Evolutionary conservation across 2,329 filamentous ascomycete genomes (phyloP), one percentile per base, ranked within the genome.

Genomic region (Alternaria sp.): DNA sequence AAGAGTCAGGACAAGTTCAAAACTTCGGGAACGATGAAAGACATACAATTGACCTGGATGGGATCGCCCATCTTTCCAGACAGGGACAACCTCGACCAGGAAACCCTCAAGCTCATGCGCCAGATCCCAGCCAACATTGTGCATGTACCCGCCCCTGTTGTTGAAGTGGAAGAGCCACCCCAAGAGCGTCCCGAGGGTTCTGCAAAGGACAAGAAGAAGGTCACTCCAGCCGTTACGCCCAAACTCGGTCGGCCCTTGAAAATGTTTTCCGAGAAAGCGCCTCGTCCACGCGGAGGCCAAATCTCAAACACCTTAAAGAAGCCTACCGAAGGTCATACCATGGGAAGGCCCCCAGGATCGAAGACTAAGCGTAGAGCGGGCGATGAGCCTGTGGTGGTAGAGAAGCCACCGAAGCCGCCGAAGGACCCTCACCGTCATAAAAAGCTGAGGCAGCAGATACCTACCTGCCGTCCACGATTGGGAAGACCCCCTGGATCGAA

Each of bases 21-120:
- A 19, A 70, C 66, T 47, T 32, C 67, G 4, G 75, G 73, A 7
- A 74, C 71, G 2, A 68, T 62, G 17, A 76, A 73, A 49, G 78
- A 80, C 49, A 74, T 80, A 11, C 75, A 76, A 28, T 59, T 80
- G 46, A 80, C 77, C 13, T 80, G 77, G 78, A 72, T 79, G 70
- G 78, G 78, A 2, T 70, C 69, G 8, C 77, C 77, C 0, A 77
- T 79, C 8, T 79, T 75, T 17, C 67, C 76, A 0, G 70, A 73
- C n/a, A 59, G 72, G n/a, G 57, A 70, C 3, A 54, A 49, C 3
- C 56, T 77, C 32, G 72, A 73, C 51, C 56, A 65, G 19, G 69
- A 74, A 30, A 79, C 75, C 3, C 50, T 71, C 17, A 30, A 57
- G 17, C 52, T 68, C n/a, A 59, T 66, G 49, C 46, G 43, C 15